A percentile compares a stretch with the other conserved stretches of the same genome.
Conservation (phyloP, 768 basidiomycete genomes). For the Boletales sp. region DNA sequence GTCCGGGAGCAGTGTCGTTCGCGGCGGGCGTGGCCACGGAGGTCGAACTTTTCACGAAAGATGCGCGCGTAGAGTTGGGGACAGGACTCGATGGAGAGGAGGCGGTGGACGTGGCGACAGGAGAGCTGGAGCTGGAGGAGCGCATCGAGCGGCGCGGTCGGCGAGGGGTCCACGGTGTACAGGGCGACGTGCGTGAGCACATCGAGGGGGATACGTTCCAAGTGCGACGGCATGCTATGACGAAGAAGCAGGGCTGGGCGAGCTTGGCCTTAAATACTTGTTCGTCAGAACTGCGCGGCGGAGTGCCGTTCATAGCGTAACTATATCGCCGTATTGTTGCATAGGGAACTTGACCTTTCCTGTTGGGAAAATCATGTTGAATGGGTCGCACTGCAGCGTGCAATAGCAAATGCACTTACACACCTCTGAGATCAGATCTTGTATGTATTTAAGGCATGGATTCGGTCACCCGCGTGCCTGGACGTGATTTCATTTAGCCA, state of each 20-base stretch:
- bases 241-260: slow-evolving; percentile 9
- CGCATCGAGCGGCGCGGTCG: slow-evolving; percentile 36
- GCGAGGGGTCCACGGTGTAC: slow-evolving; percentile 38
- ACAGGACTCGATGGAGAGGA: slow-evolving; percentile 39
- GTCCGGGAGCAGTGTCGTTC: slow-evolving; percentile 31
- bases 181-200: slow-evolving; percentile 55
- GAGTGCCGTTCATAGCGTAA: slow-evolving; percentile 34
- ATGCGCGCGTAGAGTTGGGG: slow-evolving; percentile 58
- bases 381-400: too few species aligned
- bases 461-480: too few species aligned
- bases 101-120: slow-evolving; percentile 40
- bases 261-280: slow-evolving; percentile 23
- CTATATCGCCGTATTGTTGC: slow-evolving; percentile 30
- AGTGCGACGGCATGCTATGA: slow-evolving; percentile 39
- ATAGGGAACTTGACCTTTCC: slow-evolving; percentile 32
- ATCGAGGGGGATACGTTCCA: slow-evolving; percentile 52
- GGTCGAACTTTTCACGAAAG: slow-evolving; percentile 50
- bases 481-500: too few species aligned
- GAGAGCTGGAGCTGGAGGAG: slow-evolving; percentile 46
- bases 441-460: too few species aligned
- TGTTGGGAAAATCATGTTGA: slow-evolving; percentile 34
- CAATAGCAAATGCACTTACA: too few species aligned
- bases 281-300: slow-evolving; percentile 21
- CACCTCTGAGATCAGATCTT: too few species aligned
- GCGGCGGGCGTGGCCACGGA: slow-evolving; percentile 22